phyloP scores from a whole-genome alignment of 192 early-diverging fungal genomes.

The Dissophora ornata region DNA sequence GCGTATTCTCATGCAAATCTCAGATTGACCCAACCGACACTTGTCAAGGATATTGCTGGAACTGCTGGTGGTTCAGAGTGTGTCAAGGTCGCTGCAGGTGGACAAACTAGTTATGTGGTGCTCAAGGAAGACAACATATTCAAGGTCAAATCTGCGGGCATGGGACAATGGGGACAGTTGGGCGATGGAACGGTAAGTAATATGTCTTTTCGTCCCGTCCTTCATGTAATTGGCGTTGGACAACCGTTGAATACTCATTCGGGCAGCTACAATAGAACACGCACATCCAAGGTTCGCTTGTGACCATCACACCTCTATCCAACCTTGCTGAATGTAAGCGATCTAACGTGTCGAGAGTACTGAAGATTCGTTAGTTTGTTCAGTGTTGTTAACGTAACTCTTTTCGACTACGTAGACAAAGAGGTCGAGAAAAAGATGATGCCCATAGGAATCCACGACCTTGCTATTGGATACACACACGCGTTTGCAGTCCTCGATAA shows the following conservation, averaged over 20 bases:
- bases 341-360: neutral
- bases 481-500: constrained; percentile 58
- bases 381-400: no score
- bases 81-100: constrained; percentile 57
- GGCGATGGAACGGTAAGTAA: constrained; percentile 54
- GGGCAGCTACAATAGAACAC: constrained; percentile 22
- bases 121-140: constrained; percentile 36
- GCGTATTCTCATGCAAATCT: constrained; percentile 48
- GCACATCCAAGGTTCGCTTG: constrained; percentile 46
- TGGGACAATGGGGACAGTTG: constrained; percentile 62
- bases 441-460: constrained; percentile 51
- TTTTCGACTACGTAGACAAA: no score
- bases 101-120: constrained; percentile 55
- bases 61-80: constrained; percentile 22
- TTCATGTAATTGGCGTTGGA: no score
- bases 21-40: constrained; percentile 32
- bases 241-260: no score
- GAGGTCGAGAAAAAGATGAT: constrained; percentile 48
- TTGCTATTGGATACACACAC: constrained; percentile 55
- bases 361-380: no score
- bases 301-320: constrained; percentile 31
- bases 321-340: constrained; percentile 44
- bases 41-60: constrained; percentile 43
- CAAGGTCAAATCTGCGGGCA: constrained; percentile 54
- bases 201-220: neutral